Conservation (phyloP, 1,139 yeast genomes). For the Blastobotrys niveus region DNA sequence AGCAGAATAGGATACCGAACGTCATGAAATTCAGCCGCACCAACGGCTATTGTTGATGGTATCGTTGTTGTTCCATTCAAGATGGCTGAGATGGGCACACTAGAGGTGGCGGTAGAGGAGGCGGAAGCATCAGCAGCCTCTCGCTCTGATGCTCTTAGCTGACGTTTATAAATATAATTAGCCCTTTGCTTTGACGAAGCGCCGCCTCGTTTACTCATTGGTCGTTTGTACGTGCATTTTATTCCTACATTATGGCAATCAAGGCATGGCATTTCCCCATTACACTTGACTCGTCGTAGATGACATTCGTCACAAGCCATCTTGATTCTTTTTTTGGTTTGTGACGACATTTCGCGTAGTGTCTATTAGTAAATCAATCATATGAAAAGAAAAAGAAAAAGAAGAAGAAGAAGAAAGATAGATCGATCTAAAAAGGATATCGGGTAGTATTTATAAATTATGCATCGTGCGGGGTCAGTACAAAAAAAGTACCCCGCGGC, state of each 20-base stretch:
- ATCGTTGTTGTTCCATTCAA: neutral
- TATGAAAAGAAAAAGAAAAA: no score
- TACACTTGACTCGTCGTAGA: slow-evolving; percentile 1
- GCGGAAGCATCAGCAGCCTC: neutral
- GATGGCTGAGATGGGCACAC: neutral
- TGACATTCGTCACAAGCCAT: slow-evolving; percentile 6
- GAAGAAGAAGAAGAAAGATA: no score
- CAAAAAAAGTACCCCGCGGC: no score
- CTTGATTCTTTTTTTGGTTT: neutral
- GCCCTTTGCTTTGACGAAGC: slow-evolving; percentile 1
- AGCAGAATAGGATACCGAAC: neutral
- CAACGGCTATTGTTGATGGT: neutral
- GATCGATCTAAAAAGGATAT: no score
- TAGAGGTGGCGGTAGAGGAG: neutral
- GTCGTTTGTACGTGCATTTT: neutral
- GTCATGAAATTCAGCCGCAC: no score
- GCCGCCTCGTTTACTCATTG: slow-evolving; percentile 1
- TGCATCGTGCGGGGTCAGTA: no score
- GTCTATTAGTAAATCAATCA: no score
- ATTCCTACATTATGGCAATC: neutral
- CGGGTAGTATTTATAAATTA: no score
- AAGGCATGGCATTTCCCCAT: neutral
- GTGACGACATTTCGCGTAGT: no score
- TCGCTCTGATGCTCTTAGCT: neutral
- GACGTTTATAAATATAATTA: neutral